Percentiles rank a stretch among this genome's conserved stretches.
Evolutionary conservation across 495 filamentous ascomycete species (phyloP).

Genomic region (Neurospora sp.): DNA sequence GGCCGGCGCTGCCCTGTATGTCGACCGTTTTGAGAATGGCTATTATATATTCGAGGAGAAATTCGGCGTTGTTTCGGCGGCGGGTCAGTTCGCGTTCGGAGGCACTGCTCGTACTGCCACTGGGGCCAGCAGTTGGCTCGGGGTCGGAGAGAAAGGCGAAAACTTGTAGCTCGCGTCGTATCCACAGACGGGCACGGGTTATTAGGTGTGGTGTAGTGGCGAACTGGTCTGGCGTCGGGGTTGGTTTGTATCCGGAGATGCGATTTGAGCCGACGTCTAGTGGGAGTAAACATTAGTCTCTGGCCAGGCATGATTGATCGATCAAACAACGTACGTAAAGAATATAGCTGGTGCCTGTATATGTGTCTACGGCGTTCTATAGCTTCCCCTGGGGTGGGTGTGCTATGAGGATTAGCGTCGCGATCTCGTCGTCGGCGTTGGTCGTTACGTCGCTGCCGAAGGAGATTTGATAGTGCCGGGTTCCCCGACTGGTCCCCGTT

Average conservation of each 20-base stretch:
- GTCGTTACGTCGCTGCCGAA: slow-evolving; percentile 4
- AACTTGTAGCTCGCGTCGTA: slow-evolving; percentile 79
- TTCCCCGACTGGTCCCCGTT: background rate
- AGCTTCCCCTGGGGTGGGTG: slow-evolving; percentile 38
- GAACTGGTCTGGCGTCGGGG: slow-evolving; percentile 62
- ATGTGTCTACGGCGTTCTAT: slow-evolving; percentile 61
- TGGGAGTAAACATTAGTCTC: background rate
- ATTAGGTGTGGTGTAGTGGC: slow-evolving; percentile 53
- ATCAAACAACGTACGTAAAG: slow-evolving; percentile 28
- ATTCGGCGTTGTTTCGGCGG: slow-evolving; percentile 71
- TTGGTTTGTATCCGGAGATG: slow-evolving; percentile 60
- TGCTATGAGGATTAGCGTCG: slow-evolving; percentile 6
- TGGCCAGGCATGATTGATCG: background rate
- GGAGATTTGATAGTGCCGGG: background rate
- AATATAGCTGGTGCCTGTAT: slow-evolving; percentile 69
- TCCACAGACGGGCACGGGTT: slow-evolving; percentile 76
- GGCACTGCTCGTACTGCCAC: slow-evolving; percentile 16
- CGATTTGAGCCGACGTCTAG: slow-evolving; percentile 62
- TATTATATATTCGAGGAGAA: slow-evolving; percentile 79
- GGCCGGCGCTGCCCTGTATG: slow-evolving; percentile 67
- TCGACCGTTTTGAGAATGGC: slow-evolving; percentile 86
- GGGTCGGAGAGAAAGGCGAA: slow-evolving; percentile 57
- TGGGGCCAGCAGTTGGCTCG: slow-evolving; percentile 7
- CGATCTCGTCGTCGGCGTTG: slow-evolving; percentile 13
- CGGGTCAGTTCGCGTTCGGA: slow-evolving; percentile 30